Evolutionary conservation across 768 basidiomycete species (phyloP), one percentile per base, ranked within the genome.

Genomic region (Grammothele lineata): DNA sequence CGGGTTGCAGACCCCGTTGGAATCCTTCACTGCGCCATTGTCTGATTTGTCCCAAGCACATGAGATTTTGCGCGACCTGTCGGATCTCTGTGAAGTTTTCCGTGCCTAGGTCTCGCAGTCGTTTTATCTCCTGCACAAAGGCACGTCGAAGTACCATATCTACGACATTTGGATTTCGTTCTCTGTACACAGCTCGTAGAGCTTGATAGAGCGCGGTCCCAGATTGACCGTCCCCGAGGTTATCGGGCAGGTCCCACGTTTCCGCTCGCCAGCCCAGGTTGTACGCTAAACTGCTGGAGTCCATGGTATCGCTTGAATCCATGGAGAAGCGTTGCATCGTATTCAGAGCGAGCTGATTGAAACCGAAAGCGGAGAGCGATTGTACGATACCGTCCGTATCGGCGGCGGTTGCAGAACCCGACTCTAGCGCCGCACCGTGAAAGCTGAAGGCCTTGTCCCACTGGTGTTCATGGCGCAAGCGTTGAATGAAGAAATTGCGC

Each of bases 211-310:
- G 68, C 2, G 83, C 67, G 12, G 77, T 72, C 19, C 78, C 80
- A 8, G 80, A 63, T 22, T 69, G 69, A 19, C 67, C 66, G 43
- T 71, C 65, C 1, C 66, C 64, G 9, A 66, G 53, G 0, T 72
- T 70, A 40, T 87, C 79, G 1, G 94, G 94, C 21, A 99, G 70
- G 65, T 98, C 94, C 96, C 96, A 99, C 1, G 83, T 85, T 51
- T 87, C 90, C 0, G 93, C 95, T 37, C 94, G 77, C 96, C 96
- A 98, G 14, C 88, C 96, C 1, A 97, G 72, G 33, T 81, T 77
- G 64, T 92, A 93, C 36, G 71, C 69, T 0, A 77, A 67, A 14
- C 73, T 61, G 21, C 50, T 57, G 1, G 54, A 12, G 51, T 60
- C 44, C 33, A 56, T 57, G 23, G 38, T 66, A 12, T 33, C 19